A percentile compares a stretch with the other conserved stretches of the same genome.
phyloP scores from a whole-genome alignment of 305 asterid genomes.

The Withania somnifera region DNA sequence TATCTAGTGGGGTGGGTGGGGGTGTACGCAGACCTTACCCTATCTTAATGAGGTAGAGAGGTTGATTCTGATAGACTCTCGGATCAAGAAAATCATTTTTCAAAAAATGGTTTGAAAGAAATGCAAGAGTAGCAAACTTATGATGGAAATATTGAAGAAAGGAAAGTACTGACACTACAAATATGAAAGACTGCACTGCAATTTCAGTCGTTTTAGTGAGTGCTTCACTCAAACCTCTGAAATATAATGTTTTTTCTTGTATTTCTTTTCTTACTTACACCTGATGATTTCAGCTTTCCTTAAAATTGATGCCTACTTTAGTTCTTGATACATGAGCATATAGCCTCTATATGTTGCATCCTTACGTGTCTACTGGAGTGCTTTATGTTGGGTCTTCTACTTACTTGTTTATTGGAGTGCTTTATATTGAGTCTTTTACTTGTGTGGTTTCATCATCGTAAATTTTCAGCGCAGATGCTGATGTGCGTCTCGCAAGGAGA shows the following conservation, averaged over 20 bases:
- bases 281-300: background rate
- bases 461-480: conserved; percentile 81
- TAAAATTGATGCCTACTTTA: background rate
- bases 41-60: too few species aligned
- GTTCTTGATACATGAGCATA: background rate
- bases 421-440: conserved; percentile 15
- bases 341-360: background rate
- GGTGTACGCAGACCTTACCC: too few species aligned
- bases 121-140: too few species aligned
- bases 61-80: too few species aligned
- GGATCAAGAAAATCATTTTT: too few species aligned
- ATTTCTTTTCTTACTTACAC: background rate
- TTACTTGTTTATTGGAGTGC: background rate
- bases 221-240: background rate
- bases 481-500: conserved; percentile 94
- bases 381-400: conserved; percentile 16
- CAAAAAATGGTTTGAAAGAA: too few species aligned
- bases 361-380: background rate
- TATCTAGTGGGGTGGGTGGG: too few species aligned
- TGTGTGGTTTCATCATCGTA: conserved; percentile 19
- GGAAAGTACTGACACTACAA: too few species aligned
- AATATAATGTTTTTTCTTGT: background rate
- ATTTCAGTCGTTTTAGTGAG: background rate
- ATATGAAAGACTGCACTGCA: background rate
- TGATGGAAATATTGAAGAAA: too few species aligned